A percentile compares a stretch with the other conserved stretches of the same genome.
Conservation (phyloP, 2,329 filamentous ascomycete genomes). For the Coniochaeta ligniaria region DNA sequence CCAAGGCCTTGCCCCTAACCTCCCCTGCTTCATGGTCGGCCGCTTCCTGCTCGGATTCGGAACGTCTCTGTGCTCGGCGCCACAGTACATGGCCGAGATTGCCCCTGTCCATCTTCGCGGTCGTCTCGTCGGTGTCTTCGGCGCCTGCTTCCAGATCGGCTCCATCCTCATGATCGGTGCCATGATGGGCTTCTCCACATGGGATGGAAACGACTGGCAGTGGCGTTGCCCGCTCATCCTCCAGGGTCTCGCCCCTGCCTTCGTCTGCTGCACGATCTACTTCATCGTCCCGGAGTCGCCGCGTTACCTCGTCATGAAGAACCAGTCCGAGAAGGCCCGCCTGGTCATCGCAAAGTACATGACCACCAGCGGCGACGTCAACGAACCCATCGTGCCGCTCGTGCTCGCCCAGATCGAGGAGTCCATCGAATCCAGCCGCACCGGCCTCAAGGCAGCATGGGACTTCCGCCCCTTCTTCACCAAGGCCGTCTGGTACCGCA, state of each 20-base stretch:
- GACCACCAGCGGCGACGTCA: conserved; percentile 29
- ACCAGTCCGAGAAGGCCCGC: conserved; percentile 23
- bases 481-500: conserved; percentile 31
- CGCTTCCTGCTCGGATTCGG: conserved; percentile 27
- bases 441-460: conserved; percentile 29
- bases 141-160: conserved; percentile 37
- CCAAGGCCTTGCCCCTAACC: conserved; percentile 37
- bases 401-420: conserved; percentile 35
- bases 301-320: conserved; percentile 26
- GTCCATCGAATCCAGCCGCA: conserved; percentile 29
- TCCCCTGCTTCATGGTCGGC: conserved; percentile 25
- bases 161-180: conserved; percentile 32
- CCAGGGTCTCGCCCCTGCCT: conserved; percentile 37
- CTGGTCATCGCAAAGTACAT: conserved; percentile 30
- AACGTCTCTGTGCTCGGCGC: conserved; percentile 20
- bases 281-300: conserved; percentile 25
- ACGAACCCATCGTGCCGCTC: conserved; percentile 32
- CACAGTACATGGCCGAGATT: conserved; percentile 21
- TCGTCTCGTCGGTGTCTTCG: conserved; percentile 37
- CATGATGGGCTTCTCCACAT: conserved; percentile 31
- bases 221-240: conserved; percentile 34
- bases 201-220: conserved; percentile 24
- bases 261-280: conserved; percentile 35
- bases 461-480: conserved; percentile 40
- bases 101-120: conserved; percentile 25